A percentile compares a stretch with the other conserved stretches of the same genome.
These are phyloP conservation scores for Magnaporthiopsis incrustans DNA, from an alignment of 2,329 filamentous ascomycete species.

Conservation along the genomic window DNA sequence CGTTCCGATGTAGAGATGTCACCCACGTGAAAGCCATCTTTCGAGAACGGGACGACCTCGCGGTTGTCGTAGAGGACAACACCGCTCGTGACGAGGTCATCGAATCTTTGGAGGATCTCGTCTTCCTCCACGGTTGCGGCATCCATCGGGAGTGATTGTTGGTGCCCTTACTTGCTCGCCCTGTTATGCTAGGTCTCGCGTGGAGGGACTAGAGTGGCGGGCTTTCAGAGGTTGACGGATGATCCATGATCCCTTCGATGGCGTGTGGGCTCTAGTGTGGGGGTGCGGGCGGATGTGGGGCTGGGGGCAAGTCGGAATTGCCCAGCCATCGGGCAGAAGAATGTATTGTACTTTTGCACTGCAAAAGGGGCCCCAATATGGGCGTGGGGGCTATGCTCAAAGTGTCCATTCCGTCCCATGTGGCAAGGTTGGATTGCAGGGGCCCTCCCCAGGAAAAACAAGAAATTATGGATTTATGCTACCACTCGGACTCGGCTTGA, in stretches of 20 bases:
- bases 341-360: neutral
- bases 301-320: too few relatives aligned
- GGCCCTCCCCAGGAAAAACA: too few relatives aligned
- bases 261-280: neutral
- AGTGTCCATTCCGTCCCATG: neutral
- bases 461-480: too few relatives aligned
- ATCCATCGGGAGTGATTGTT: neutral
- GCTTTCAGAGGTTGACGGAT: neutral
- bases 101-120: constrained; percentile 15
- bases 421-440: too few relatives aligned
- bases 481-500: too few relatives aligned
- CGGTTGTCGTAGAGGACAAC: constrained; percentile 16
- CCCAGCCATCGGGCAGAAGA: too few relatives aligned
- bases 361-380: neutral
- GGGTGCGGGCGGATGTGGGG: neutral
- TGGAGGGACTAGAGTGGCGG: neutral
- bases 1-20: constrained; percentile 8
- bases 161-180: neutral
- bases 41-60: neutral
- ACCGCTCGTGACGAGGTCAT: constrained; percentile 15
- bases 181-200: too few relatives aligned
- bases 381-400: neutral
- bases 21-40: neutral
- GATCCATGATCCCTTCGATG: too few relatives aligned
- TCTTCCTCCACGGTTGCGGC: constrained; percentile 8